phyloP scores from a whole-genome alignment of 2,329 filamentous ascomycete genomes.

The Hyphodiscus sp. region DNA sequence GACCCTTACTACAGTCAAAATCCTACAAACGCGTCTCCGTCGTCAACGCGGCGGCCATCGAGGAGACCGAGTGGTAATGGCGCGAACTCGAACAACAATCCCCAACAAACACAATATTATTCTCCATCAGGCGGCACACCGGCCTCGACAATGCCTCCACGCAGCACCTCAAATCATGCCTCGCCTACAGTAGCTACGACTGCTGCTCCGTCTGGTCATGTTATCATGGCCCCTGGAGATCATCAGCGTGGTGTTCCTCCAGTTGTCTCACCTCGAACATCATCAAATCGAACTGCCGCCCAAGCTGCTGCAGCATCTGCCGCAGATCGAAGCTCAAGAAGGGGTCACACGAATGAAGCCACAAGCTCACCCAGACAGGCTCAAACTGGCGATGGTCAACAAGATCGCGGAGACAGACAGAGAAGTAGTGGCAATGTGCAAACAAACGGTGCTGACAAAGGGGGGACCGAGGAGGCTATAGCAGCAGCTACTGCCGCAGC shows the following conservation, averaged over 20 bases:
- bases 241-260: constrained; percentile 59
- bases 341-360: constrained; percentile 20
- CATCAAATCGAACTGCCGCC: constrained; percentile 54
- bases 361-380: constrained; percentile 19
- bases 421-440: constrained; percentile 34
- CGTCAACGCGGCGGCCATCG: constrained; percentile 46
- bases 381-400: constrained; percentile 19
- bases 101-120: constrained; percentile 25
- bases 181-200: constrained; percentile 37
- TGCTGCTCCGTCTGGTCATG: constrained; percentile 32
- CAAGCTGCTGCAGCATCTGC: constrained; percentile 31
- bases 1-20: constrained; percentile 45
- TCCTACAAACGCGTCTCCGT: constrained; percentile 36
- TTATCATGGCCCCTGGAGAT: constrained; percentile 35
- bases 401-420: constrained; percentile 25
- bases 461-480: constrained; percentile 27
- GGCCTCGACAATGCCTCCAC: constrained; percentile 13
- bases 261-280: constrained; percentile 73
- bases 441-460: constrained; percentile 36
- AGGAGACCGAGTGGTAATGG: constrained; percentile 46
- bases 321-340: constrained; percentile 21
- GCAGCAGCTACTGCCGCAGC: constrained; percentile 34
- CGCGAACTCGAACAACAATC: constrained; percentile 27
- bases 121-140: constrained; percentile 19
- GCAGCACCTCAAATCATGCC: constrained; percentile 19